Evolutionary conservation across 306 rosid species (phyloP).

Genomic region (Styphnolobium japonicum): DNA sequence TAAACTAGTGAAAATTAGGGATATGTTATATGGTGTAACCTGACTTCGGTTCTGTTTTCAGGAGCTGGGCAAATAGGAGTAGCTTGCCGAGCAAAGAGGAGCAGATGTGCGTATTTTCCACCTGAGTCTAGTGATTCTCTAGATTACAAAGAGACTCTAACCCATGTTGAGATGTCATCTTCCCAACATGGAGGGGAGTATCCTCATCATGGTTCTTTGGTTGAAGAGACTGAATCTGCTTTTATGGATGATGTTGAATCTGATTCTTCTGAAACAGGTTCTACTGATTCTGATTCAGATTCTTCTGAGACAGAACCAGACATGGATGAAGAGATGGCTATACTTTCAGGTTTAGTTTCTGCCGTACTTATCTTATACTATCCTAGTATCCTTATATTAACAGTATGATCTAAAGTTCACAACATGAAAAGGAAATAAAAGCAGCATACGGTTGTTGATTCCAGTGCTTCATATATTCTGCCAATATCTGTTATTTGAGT

Average conservation of each 20-base stretch:
- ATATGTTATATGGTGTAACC: conserved; percentile 30
- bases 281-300: conserved; percentile 58
- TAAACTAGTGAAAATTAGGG: conserved; percentile 32
- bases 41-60: conserved; percentile 50
- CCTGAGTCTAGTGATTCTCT: conserved; percentile 69
- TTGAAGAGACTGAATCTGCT: conserved; percentile 59
- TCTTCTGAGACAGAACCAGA: conserved; percentile 79
- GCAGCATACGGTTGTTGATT: neutral
- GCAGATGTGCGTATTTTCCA: conserved; percentile 49
- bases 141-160: conserved; percentile 51
- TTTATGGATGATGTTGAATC: conserved; percentile 54
- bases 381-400: neutral
- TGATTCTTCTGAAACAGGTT: conserved; percentile 62
- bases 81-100: conserved; percentile 60
- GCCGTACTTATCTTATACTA: conserved; percentile 4
- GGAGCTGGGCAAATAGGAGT: conserved; percentile 57
- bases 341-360: conserved; percentile 59
- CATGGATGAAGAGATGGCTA: conserved; percentile 56
- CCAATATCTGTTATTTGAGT: neutral
- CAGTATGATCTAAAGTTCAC: neutral
- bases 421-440: neutral
- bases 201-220: conserved; percentile 48
- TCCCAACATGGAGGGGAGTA: conserved; percentile 41
- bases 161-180: conserved; percentile 50
- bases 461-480: neutral